Conservation (phyloP, 441 rosid species). For the Corymbia citriodora region DNA sequence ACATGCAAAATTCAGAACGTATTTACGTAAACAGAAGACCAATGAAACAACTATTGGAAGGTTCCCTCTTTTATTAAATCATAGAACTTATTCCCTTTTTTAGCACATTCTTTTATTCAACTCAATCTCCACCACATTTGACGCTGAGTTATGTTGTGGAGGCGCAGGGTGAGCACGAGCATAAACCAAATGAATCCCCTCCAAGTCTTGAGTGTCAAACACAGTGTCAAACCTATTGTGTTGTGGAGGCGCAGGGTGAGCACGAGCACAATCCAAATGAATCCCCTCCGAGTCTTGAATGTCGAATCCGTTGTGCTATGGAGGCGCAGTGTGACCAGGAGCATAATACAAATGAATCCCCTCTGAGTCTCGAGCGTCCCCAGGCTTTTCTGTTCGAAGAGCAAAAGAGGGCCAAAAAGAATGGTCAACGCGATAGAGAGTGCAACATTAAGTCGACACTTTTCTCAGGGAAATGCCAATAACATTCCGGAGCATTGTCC, state of each 20-base stretch:
- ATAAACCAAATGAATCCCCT: not conserved
- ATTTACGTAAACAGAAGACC: not conserved
- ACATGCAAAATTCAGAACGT: not conserved
- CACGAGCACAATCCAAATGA: not conserved
- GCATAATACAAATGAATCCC: not conserved
- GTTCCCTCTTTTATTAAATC: not conserved
- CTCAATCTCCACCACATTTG: not conserved
- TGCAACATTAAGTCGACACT: not conserved
- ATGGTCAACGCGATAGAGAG: not conserved
- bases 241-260: not conserved
- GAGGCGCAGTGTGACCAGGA: not conserved
- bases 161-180: too few relatives aligned
- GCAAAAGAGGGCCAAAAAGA: not conserved
- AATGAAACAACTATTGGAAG: not conserved
- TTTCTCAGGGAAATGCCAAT: not conserved
- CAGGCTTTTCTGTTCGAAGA: not conserved
- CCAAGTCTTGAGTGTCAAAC: not conserved
- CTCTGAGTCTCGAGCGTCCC: not conserved
- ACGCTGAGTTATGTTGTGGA: not conserved
- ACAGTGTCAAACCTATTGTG: too few relatives aligned
- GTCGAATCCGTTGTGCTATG: not conserved
- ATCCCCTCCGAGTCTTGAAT: not conserved
- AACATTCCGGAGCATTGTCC: not conserved
- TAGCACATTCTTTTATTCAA: not conserved
- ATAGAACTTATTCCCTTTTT: not conserved